Evolutionary conservation across 164 flowering plant species (phyloP), one percentile per base, ranked within the genome.

Genomic region (Warburgia ugandensis): DNA sequence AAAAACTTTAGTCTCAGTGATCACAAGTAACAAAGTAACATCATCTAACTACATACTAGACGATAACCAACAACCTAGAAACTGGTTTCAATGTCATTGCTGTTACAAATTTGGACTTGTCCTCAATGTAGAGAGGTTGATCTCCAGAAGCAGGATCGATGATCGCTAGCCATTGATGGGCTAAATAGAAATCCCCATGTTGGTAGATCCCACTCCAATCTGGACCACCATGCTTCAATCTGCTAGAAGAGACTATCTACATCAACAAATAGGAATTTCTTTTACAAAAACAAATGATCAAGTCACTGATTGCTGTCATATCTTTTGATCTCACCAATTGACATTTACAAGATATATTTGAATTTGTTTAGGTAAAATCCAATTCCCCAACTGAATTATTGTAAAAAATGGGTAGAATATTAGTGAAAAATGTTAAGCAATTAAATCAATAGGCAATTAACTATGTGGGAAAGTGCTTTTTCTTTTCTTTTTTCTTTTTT

Each of bases 141-240:
- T 92, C 99, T 16, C 99, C 99, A 10, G 97, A 92, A 36, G 94
- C 80, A 7, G 99, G 99, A 62, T 88, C 99, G 8, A 92, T 67
- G 21, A 92, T 78, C 0, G 99, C 97, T 0, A 92, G 74, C 39
- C 99, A 67, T 54, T 92, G 99, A 62, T 92, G 99, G 8, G 95
- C 64, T 62, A 92, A 62, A 53, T 51, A 92, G 56, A 48, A 76
- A 32, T 76, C 97, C 4, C 86, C 89, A 58, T 84, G 76, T 45
- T 86, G 95, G 56, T 88, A 78, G 2, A 92, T 52, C 39, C 99
- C 99, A 66, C 97, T 88, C 99, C 99, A 92, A 56, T 92, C 97
- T 4, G 99, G 99, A 6, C 99, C 99, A 7, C 99, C 78, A 64
- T 92, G 99, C 86, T 77, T 92, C 84, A 92, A 73, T 45, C 99